A percentile compares a stretch with the other conserved stretches of the same genome.
These are phyloP conservation scores for Penicillium sp. DNA, from an alignment of 2,329 filamentous ascomycete genomes.

Conservation along the genomic window DNA sequence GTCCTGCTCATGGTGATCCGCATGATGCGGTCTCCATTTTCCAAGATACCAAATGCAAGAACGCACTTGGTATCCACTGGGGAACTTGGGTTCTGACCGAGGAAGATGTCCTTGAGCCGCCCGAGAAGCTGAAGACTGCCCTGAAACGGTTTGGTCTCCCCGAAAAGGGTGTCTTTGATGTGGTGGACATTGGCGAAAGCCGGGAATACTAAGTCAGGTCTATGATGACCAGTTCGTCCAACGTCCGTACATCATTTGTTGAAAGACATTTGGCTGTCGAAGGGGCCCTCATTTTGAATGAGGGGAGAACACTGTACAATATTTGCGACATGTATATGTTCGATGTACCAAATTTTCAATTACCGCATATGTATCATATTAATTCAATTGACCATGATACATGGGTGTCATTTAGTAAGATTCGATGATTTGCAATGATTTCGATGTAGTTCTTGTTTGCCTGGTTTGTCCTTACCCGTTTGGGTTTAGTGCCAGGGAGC, in stretches of 20 bases:
- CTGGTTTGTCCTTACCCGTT: conserved; percentile 27
- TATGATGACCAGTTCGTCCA: background rate
- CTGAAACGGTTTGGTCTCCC: conserved; percentile 65
- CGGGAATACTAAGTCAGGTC: conserved; percentile 61
- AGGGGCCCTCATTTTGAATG: background rate
- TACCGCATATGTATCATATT: background rate
- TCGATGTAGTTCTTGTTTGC: conserved; percentile 17
- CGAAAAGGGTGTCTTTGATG: conserved; percentile 74
- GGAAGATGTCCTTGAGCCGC: conserved; percentile 84
- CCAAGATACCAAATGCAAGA: conserved; percentile 72
- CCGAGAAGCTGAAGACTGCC: conserved; percentile 68
- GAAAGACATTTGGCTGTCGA: background rate
- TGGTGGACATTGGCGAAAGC: conserved; percentile 82
- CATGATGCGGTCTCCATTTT: conserved; percentile 90
- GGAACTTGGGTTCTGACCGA: conserved; percentile 81
- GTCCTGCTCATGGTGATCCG: conserved; percentile 80
- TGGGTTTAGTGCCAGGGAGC: conserved; percentile 36
- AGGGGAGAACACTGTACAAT: background rate
- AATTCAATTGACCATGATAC: background rate
- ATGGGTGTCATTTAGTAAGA: background rate
- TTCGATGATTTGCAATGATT: background rate
- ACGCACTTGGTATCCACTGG: conserved; percentile 88
- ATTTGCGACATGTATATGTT: background rate
- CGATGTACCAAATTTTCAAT: background rate
- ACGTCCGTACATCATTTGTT: background rate